Conservation (phyloP, 1,284 basidiomycete genomes). For the Tranzscheliella williamsii region DNA sequence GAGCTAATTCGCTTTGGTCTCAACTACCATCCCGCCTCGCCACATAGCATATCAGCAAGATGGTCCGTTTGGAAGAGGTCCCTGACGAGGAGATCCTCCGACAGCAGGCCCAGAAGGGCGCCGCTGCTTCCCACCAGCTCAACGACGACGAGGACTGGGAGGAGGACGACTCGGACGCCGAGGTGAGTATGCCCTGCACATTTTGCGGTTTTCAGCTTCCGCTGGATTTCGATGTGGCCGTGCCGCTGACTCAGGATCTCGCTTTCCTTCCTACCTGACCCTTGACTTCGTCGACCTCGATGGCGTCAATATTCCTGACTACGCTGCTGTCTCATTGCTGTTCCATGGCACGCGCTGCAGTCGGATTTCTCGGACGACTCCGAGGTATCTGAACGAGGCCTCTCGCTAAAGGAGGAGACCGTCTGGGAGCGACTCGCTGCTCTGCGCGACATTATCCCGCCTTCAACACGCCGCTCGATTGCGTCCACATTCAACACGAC, state of each 20-base stretch:
- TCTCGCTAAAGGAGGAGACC: conserved; percentile 68
- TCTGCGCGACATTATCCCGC: conserved; percentile 92
- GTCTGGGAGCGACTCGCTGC: conserved; percentile 84
- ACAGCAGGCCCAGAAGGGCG: conserved; percentile 27
- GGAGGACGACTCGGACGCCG: conserved; percentile 34
- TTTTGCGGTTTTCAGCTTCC: too few species aligned
- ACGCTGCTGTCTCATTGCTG: neutral
- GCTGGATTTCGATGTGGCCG: too few species aligned
- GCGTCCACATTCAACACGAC: conserved; percentile 70
- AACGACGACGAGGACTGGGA: conserved; percentile 27
- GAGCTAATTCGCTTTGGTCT: neutral
- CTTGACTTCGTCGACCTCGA: too few species aligned
- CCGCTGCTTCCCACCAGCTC: neutral
- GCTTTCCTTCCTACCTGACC: too few species aligned
- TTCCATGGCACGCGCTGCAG: neutral
- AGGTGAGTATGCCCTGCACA: conserved; percentile 29
- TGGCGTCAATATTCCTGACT: too few species aligned
- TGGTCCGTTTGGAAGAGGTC: conserved; percentile 43
- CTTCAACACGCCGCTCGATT: conserved; percentile 79
- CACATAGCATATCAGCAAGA: conserved; percentile 5
- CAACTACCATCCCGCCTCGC: neutral
- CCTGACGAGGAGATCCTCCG: conserved; percentile 43
- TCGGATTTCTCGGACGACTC: conserved; percentile 50
- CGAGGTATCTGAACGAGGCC: conserved; percentile 50
- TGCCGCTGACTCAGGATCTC: too few species aligned